These are phyloP conservation scores for Canna indica DNA, from an alignment of 176 grass and related monocot genomes.

Conservation along the genomic window DNA sequence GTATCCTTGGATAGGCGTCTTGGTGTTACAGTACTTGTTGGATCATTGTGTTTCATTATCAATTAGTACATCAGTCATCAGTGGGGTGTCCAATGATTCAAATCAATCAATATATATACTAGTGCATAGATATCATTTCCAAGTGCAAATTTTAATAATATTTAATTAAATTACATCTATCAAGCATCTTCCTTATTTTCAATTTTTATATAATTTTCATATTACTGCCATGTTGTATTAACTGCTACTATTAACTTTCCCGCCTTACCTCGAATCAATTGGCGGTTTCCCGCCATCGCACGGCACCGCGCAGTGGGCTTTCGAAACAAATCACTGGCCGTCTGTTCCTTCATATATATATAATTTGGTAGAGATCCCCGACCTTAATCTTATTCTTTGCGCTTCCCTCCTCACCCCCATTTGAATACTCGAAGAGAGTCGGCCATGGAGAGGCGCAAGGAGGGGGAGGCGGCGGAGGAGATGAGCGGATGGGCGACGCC, in stretches of 20 bases:
- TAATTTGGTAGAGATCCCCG: not conserved
- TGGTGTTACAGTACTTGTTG: too few species aligned
- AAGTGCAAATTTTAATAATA: not conserved
- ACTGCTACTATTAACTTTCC: not conserved
- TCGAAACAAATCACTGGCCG: not conserved
- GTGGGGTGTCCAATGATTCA: too few species aligned
- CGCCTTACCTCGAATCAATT: not conserved
- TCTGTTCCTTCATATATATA: not conserved
- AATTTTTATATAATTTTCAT: not conserved
- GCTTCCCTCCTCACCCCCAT: not conserved
- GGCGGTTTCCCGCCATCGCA: not conserved
- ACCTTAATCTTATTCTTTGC: not conserved
- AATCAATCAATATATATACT: too few species aligned
- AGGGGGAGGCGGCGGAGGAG: not conserved
- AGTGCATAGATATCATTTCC: not conserved
- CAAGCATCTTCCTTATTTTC: not conserved
- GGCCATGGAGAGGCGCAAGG: not conserved
- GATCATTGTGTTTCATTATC: too few species aligned
- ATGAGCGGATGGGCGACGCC: constrained; percentile 64
- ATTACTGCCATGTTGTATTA: too few species aligned
- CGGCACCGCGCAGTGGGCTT: not conserved
- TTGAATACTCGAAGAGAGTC: not conserved
- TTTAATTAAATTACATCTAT: not conserved
- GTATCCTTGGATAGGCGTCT: too few species aligned
- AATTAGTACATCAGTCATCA: too few species aligned